Evolutionary conservation across 768 basidiomycete genomes (phyloP), one percentile per base, ranked within the genome.

Genomic region (Auriculariales sp.): DNA sequence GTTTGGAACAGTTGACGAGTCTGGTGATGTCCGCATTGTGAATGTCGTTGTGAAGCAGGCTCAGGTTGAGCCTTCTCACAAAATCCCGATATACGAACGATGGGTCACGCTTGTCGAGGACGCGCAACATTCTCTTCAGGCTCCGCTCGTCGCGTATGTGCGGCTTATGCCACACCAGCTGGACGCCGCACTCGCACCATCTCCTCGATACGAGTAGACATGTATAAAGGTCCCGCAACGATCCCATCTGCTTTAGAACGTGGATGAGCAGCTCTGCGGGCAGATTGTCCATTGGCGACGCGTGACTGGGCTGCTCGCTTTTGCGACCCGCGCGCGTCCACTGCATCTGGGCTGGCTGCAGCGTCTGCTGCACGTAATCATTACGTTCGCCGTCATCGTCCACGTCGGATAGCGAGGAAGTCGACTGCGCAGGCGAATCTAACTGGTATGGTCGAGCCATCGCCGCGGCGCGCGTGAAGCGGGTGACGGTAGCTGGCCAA

Each of bases 181-280:
- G 89, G 35, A 93, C 91, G 28, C 90, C 81, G 64, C 91, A 95
- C 61, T 93, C 84, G 71, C 91, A 97, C 92, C 94, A 99, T 25
- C 79, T 74, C 51, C 88, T 80, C 17, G 81, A 91, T 25, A 97
- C 92, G 50, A 83, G 78, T 53, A 93, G 72, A 33, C 78, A 73
- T 55, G 72, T 69, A 54, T 83, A 77, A 44, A 97, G 73, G 63
- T 94, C 87, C 52, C 74, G 71, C 28, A 81, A 68, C 0, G 77
- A 72, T 56, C 83, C 77, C 11, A 99, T 72, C 57, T 91, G 78
- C 55, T 83, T 86, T 56, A 99, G 75, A 59, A 97, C 85, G 61
- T 94, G 83, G 14, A 95, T 86, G 60, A 97, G 79, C 33, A 98
- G 75, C 64, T 98, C 94, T 51, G 87, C 84, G 6, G 93, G 93